phyloP scores from a whole-genome alignment of 2,329 filamentous ascomycete species.

The Sporothrix mexicana region DNA sequence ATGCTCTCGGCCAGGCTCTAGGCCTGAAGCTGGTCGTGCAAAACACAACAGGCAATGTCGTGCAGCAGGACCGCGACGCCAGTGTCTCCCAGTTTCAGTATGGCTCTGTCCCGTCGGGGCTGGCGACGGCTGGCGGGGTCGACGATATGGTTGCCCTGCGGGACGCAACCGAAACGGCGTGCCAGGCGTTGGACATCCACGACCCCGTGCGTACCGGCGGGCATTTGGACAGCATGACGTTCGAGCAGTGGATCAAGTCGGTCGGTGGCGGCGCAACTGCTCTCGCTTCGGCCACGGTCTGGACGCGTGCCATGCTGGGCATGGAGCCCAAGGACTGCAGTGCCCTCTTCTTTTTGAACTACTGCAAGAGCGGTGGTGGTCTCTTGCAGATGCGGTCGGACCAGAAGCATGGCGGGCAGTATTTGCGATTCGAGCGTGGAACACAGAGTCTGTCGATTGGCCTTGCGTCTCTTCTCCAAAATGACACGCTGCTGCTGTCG shows the following conservation, averaged over 20 bases:
- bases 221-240: conserved; percentile 29
- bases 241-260: conserved; percentile 29
- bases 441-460: conserved; percentile 46
- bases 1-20: conserved; percentile 18
- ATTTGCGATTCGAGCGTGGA: conserved; percentile 56
- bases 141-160: conserved; percentile 23
- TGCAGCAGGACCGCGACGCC: conserved; percentile 32
- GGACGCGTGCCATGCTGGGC: conserved; percentile 48
- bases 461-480: conserved; percentile 25
- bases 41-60: conserved; percentile 32
- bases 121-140: background rate
- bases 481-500: conserved; percentile 14
- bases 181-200: conserved; percentile 34
- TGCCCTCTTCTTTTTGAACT: conserved; percentile 61
- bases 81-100: conserved; percentile 32
- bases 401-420: conserved; percentile 57
- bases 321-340: conserved; percentile 56
- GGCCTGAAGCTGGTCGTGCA: conserved; percentile 31
- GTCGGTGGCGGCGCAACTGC: conserved; percentile 25
- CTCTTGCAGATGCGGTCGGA: conserved; percentile 60
- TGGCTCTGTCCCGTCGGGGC: conserved; percentile 18
- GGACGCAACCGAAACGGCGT: conserved; percentile 28
- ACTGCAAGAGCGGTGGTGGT: conserved; percentile 59
- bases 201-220: conserved; percentile 29
- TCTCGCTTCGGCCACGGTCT: conserved; percentile 30